A percentile compares a stretch with the other conserved stretches of the same genome.
phyloP scores from a whole-genome alignment of 2,329 filamentous ascomycete genomes.

The Penicillium hesseltinei region DNA sequence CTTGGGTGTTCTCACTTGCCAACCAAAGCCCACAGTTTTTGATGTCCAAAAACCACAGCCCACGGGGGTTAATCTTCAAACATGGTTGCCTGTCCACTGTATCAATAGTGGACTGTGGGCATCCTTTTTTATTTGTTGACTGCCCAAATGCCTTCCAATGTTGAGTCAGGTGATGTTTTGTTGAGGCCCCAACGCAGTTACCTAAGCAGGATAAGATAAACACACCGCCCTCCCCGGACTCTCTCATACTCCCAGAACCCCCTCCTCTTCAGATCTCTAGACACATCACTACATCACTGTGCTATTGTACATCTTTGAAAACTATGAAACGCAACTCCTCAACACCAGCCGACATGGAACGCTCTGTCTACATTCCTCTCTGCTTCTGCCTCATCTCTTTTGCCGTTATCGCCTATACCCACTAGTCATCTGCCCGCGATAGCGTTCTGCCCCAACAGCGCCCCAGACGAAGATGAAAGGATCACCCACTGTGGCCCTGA shows the following conservation, averaged over 20 bases:
- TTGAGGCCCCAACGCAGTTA: constrained; percentile 14
- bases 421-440: constrained; percentile 19
- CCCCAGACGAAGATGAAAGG: background rate
- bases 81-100: background rate
- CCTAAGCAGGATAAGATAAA: constrained; percentile 5
- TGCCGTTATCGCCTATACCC: constrained; percentile 37
- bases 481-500: background rate
- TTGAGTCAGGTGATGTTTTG: constrained; percentile 13
- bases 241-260: constrained; percentile 1
- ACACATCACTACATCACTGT: background rate
- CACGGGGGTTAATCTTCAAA: background rate
- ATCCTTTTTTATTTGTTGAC: background rate
- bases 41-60: background rate
- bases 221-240: constrained; percentile 3
- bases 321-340: constrained; percentile 17
- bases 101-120: background rate
- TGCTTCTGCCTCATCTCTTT: constrained; percentile 40
- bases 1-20: background rate
- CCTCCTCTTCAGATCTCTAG: background rate
- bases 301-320: background rate
- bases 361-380: constrained; percentile 36
- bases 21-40: background rate
- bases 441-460: background rate
- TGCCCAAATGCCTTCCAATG: background rate
- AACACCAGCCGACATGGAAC: constrained; percentile 29